These are phyloP conservation scores for Chytridiales sp. DNA, from an alignment of 371 early-diverging fungal species.

Conservation along the genomic window DNA sequence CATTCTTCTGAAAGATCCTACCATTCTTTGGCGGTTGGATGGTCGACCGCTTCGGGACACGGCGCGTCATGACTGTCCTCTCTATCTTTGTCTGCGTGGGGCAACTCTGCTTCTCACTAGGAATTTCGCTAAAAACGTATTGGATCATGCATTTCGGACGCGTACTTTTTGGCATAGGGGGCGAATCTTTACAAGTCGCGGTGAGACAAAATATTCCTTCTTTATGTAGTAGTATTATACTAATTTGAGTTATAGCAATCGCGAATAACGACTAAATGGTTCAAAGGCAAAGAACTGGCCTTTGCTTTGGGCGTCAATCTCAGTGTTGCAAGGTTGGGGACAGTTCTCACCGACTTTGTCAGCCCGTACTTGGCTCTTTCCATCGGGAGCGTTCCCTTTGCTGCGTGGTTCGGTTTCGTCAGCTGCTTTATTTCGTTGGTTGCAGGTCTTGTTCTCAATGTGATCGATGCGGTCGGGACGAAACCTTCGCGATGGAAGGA, in stretches of 20 bases:
- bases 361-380: constrained; percentile 44
- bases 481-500: neutral
- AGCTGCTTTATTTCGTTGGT: constrained; percentile 47
- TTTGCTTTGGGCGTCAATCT: constrained; percentile 56
- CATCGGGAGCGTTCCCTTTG: constrained; percentile 42
- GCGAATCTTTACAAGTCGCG: constrained; percentile 47
- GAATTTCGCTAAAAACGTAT: constrained; percentile 37
- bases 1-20: constrained; percentile 34
- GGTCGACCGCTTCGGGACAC: constrained; percentile 52
- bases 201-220: too few relatives aligned
- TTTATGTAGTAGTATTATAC: too few relatives aligned
- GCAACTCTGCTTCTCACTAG: constrained; percentile 54
- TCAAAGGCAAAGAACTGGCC: constrained; percentile 51
- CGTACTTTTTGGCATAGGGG: constrained; percentile 59
- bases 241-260: too few relatives aligned
- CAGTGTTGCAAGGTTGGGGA: constrained; percentile 53
- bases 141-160: constrained; percentile 55
- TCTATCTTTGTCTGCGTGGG: constrained; percentile 52
- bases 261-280: constrained; percentile 47
- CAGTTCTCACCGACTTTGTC: constrained; percentile 55
- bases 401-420: constrained; percentile 49
- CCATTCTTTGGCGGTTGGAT: constrained; percentile 63
- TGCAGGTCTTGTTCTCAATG: constrained; percentile 26
- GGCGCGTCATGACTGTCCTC: constrained; percentile 50
- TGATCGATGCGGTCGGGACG: constrained; percentile 23